phyloP scores from a whole-genome alignment of 1,284 basidiomycete species.

The Uromyces viciae-fabae region DNA sequence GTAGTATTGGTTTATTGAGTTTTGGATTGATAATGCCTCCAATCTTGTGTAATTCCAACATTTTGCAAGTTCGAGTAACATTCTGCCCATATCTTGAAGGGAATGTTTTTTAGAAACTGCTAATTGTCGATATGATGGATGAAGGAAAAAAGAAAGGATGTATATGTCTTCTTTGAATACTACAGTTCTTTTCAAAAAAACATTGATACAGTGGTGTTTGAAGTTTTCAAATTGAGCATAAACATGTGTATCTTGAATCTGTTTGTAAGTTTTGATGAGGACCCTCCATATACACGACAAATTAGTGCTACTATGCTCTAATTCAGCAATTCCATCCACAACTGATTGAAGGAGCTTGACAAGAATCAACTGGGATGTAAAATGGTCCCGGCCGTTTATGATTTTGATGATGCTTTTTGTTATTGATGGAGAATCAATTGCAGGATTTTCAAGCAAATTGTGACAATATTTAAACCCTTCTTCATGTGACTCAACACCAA shows the following conservation, averaged over 20 bases:
- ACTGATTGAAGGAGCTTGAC: constrained; percentile 1
- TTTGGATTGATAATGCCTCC: too few relatives aligned
- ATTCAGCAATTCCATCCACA: neutral
- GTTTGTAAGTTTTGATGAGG: neutral
- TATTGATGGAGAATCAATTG: neutral
- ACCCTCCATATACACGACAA: neutral
- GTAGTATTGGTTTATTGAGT: too few relatives aligned
- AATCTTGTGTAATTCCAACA: neutral
- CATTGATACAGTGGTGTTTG: neutral
- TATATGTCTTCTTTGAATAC: constrained; percentile 9
- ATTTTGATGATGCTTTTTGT: neutral
- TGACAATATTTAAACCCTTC: constrained; percentile 1
- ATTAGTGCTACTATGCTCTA: neutral
- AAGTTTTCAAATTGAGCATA: neutral
- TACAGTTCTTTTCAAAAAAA: neutral
- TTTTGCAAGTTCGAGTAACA: neutral
- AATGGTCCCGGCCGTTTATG: constrained; percentile 1
- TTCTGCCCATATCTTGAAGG: neutral
- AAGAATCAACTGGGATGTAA: neutral
- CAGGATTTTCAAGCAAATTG: neutral
- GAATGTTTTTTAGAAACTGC: neutral
- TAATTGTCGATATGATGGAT: neutral
- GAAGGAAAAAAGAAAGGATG: constrained; percentile 10
- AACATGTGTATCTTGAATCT: neutral
- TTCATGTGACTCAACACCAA: neutral